Evolutionary conservation across 495 filamentous ascomycete species (phyloP).

Genomic region (Neurospora tetrasperma): DNA sequence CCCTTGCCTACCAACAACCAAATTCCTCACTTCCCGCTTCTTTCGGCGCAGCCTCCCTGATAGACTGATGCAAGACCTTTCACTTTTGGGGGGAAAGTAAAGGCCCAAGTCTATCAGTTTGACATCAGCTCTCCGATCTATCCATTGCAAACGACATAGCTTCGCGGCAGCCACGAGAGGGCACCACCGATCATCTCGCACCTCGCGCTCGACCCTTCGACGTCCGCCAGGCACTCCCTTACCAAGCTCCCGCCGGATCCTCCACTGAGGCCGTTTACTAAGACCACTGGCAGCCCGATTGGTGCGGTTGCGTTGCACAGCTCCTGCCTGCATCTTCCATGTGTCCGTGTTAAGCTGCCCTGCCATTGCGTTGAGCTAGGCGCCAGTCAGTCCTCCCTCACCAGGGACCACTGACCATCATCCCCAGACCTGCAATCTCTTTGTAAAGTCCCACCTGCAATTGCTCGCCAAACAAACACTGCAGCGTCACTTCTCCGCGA

Average conservation of each 20-base stretch:
- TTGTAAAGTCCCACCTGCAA: slow-evolving; percentile 10
- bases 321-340: background rate
- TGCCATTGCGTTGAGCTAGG: background rate
- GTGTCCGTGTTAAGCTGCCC: background rate
- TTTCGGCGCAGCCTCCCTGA: background rate
- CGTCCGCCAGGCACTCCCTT: background rate
- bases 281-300: background rate
- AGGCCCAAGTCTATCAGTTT: background rate
- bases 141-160: background rate
- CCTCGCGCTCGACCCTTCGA: background rate
- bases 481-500: slow-evolving; percentile 15
- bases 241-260: background rate
- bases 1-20: background rate
- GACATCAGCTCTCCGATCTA: background rate
- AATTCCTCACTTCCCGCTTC: background rate
- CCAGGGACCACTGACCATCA: background rate
- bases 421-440: slow-evolving; percentile 17
- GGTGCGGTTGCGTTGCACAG: background rate
- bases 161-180: background rate
- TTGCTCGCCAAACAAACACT: slow-evolving; percentile 11
- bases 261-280: background rate
- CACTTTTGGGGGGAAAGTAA: background rate
- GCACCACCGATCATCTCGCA: background rate
- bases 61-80: background rate
- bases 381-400: background rate